phyloP scores from a whole-genome alignment of 2,329 filamentous ascomycete genomes.

The Pleoardoris graminearum region DNA sequence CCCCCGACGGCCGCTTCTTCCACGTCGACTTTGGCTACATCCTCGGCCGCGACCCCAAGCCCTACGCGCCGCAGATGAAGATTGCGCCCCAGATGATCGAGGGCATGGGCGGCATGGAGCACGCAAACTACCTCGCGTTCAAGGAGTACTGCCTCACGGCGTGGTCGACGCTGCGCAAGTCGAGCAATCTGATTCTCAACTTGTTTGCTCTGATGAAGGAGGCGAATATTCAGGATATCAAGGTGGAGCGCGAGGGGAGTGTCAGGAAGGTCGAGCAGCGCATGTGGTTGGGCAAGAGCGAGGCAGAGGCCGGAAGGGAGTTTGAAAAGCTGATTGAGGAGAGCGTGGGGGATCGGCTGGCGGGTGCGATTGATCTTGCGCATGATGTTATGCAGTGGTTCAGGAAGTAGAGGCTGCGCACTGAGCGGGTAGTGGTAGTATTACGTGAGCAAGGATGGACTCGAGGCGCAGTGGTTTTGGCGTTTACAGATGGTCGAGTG shows the following conservation, averaged over 20 bases:
- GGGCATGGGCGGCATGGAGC: conserved; percentile 86
- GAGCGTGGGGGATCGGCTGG: conserved; percentile 78
- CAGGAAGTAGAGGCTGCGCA: conserved; percentile 65
- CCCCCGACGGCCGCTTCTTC: conserved; percentile 92
- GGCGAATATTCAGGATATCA: conserved; percentile 94
- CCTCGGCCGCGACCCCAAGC: conserved; percentile 93
- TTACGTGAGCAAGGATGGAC: too few relatives aligned
- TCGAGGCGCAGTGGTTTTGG: too few relatives aligned
- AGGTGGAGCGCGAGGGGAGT: conserved; percentile 87
- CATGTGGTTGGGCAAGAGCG: conserved; percentile 86
- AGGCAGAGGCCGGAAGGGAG: conserved; percentile 87
- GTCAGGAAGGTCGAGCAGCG: conserved; percentile 94
- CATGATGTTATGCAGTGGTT: conserved; percentile 94
- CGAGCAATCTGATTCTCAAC: conserved; percentile 88
- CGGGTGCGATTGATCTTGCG: conserved; percentile 90
- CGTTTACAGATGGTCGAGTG: too few relatives aligned
- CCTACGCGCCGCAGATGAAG: conserved; percentile 96
- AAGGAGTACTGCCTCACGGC: conserved; percentile 96
- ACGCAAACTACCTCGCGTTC: conserved; percentile 83
- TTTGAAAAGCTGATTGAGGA: conserved; percentile 91
- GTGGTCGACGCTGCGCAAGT: conserved; percentile 88
- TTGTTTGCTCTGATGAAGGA: conserved; percentile 97
- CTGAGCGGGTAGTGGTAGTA: too few relatives aligned
- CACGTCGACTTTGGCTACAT: conserved; percentile 99
- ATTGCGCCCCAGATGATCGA: conserved; percentile 98